Conservation (phyloP, 164 flowering plant genomes). For the Umbellularia californica region DNA sequence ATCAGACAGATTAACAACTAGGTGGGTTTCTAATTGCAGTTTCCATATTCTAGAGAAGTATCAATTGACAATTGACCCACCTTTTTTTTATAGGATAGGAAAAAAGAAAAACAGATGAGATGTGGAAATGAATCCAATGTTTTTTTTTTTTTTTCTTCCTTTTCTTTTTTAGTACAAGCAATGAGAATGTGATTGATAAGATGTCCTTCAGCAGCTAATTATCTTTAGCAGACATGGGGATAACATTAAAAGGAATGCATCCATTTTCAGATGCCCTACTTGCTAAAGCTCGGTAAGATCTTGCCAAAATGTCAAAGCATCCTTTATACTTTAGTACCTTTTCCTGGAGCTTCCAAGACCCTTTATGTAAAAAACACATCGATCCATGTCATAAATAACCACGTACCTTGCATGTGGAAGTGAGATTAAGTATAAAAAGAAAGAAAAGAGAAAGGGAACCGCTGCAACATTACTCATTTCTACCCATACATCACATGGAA, state of each 20-base stretch:
- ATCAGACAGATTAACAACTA: background rate
- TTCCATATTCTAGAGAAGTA: background rate
- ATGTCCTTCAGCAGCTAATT: constrained; percentile 13
- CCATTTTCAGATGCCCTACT: constrained; percentile 39
- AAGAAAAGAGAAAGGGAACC: background rate
- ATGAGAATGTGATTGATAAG: constrained; percentile 1
- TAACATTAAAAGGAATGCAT: constrained; percentile 31
- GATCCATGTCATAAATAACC: constrained; percentile 17
- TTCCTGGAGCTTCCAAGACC: constrained; percentile 15
- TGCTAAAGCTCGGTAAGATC: constrained; percentile 40
- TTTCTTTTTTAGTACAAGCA: background rate
- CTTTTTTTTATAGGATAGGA: too few relatives aligned
- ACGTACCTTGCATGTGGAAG: constrained; percentile 14
- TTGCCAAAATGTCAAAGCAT: constrained; percentile 47
- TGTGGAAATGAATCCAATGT: background rate
- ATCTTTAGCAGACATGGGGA: constrained; percentile 27
- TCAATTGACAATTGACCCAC: background rate
- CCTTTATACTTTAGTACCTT: constrained; percentile 21
- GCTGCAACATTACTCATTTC: background rate
- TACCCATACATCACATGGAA: constrained; percentile 2
- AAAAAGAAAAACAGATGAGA: background rate
- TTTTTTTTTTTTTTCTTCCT: background rate
- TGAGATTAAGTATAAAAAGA: background rate
- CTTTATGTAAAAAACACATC: constrained; percentile 13
- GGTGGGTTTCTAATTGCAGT: background rate